Percentiles rank a stretch among this genome's conserved stretches.
phyloP scores from a whole-genome alignment of 129 eudicot genomes.

The Pulicaria dysenterica region DNA sequence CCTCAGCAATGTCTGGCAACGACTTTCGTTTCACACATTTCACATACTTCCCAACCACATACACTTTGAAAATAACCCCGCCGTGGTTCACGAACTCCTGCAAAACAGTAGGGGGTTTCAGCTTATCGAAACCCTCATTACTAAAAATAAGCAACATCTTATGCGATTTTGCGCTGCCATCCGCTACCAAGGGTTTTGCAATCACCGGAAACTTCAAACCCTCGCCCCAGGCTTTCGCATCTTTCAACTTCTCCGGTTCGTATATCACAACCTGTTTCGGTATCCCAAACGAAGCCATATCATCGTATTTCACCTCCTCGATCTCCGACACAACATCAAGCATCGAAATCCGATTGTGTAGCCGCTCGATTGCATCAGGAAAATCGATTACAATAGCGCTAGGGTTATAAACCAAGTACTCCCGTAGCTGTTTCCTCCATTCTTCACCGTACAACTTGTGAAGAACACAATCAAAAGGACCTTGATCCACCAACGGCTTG shows the following conservation, averaged over 20 bases:
- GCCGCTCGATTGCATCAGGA: constrained; percentile 65
- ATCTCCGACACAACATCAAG: constrained; percentile 63
- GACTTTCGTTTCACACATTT: constrained; percentile 85
- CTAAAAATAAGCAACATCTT: constrained; percentile 72
- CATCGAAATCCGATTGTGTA: constrained; percentile 84
- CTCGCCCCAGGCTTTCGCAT: constrained; percentile 31
- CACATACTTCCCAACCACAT: constrained; percentile 76
- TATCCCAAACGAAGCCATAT: constrained; percentile 54
- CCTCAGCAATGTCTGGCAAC: constrained; percentile 68
- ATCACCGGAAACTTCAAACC: constrained; percentile 75
- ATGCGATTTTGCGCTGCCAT: constrained; percentile 80
- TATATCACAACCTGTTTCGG: constrained; percentile 70
- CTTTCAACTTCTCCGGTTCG: constrained; percentile 38
- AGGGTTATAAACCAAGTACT: constrained; percentile 46
- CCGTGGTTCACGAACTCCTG: constrained; percentile 93
- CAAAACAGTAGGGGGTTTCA: constrained; percentile 68
- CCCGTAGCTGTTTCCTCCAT: constrained; percentile 57
- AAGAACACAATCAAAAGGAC: constrained; percentile 88
- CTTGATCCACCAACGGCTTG: constrained; percentile 64
- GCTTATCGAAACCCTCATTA: constrained; percentile 47
- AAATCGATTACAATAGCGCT: constrained; percentile 52
- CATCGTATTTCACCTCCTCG: constrained; percentile 7
- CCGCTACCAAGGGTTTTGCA: constrained; percentile 82
- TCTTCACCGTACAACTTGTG: constrained; percentile 73
- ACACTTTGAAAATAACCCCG: constrained; percentile 82